Evolutionary conservation across 2,329 filamentous ascomycete species (phyloP).

Genomic region (Alternaria arborescens): DNA sequence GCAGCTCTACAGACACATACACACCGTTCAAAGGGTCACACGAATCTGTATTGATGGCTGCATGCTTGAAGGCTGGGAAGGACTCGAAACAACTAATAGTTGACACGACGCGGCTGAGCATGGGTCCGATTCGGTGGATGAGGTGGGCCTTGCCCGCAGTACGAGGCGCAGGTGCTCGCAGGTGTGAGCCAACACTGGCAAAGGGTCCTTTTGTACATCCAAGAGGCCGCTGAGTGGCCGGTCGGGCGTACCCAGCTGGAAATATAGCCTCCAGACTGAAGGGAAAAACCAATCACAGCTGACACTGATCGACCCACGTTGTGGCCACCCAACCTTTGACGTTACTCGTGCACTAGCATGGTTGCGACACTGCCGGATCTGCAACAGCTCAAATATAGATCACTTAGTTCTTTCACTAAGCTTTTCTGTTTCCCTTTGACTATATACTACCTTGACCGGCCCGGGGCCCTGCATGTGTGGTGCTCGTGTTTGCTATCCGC

Average conservation of each 20-base stretch:
- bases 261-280: constrained; percentile 5
- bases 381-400: constrained; percentile 41
- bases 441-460: constrained; percentile 22
- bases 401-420: constrained; percentile 27
- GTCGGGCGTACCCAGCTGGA: constrained; percentile 7
- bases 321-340: constrained; percentile 25
- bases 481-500: constrained; percentile 32
- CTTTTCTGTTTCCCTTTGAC: constrained; percentile 13
- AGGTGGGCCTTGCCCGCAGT: constrained; percentile 20
- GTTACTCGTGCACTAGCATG: constrained; percentile 29
- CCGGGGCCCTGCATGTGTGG: constrained; percentile 27
- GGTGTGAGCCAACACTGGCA: constrained; percentile 8
- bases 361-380: constrained; percentile 33
- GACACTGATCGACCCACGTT: constrained; percentile 18
- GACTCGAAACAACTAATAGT: constrained; percentile 7
- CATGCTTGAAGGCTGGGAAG: not conserved
- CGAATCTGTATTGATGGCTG: not conserved
- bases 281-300: constrained; percentile 14
- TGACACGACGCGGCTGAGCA: constrained; percentile 17
- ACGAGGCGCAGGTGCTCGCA: constrained; percentile 23
- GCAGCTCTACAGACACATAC: not conserved
- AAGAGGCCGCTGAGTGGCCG: constrained; percentile 8
- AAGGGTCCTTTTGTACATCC: constrained; percentile 7
- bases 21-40: not conserved
- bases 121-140: constrained; percentile 10